Base-by-base conservation (phyloP, 768 basidiomycete species). In the Naematelia encephala region DNA sequence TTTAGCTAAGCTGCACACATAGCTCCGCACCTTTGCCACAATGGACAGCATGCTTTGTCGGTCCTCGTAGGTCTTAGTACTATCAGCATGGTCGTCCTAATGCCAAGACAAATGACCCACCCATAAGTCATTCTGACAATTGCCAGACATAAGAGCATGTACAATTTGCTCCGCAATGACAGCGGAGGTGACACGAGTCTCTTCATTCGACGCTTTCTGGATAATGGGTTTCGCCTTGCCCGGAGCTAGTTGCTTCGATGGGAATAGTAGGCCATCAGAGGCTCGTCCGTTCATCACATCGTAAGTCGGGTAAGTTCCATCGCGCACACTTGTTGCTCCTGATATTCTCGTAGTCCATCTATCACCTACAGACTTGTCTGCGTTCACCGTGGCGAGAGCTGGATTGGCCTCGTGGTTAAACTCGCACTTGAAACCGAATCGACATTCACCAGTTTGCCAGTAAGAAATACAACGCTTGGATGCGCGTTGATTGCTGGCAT, bases 61-160 rank as follows among this genome's bases (percentile, higher is more conserved):
- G 13, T 58, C 57, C 52, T 58, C 57, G n/a, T 25, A 58, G 4
- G 34, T 25, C 57, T 58, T 12, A 34, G n/a, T n/a, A n/a, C n/a
- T 54, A 43, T 43, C 39, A 43, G 39, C 39, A n/a, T 12, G 39
- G 39, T 43, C 11, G 11, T 11, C 12, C 39, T 12, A 43, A 43
- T 43, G 39, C 19, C 12, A 43, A 43, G 39, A 11, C 39, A 11
- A 43, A n/a, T n/a, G n/a, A n/a, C 39, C 19, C 39, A 43, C 39
- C 39, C 11, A 43, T 12, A 11, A n/a, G 11, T 43, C 39, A 43
- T 43, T 43, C 39, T 12, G 39, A n/a, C 39, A 11, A 43, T 43
- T 43, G 11, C 12, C 11, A 43, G 39, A 11, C 11, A 11, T 43
- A n/a, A 43, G 11, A 11, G 39, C 19, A n/a, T 12, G 11, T 11